These are phyloP conservation scores for Hyaloscypha variabilis DNA, from an alignment of 495 filamentous ascomycete species.

Conservation along the genomic window DNA sequence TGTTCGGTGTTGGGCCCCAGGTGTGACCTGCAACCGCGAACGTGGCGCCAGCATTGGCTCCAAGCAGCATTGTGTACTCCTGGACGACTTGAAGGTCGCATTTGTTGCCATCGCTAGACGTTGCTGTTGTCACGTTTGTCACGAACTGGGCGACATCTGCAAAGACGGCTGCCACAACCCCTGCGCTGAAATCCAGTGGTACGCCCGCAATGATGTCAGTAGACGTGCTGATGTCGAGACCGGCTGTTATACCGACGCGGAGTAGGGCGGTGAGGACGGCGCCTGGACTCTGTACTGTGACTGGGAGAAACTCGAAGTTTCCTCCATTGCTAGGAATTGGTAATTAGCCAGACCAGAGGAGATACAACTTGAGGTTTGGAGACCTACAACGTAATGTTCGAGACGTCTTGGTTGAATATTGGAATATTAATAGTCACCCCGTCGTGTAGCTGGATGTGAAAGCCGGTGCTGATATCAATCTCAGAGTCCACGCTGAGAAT, in stretches of 20 bases:
- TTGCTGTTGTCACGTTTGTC: slow-evolving; percentile 45
- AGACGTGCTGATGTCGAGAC: slow-evolving; percentile 37
- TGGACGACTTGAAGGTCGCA: slow-evolving; percentile 48
- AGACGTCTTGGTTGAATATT: slow-evolving; percentile 47
- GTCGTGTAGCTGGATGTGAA: slow-evolving; percentile 55
- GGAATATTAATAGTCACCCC: slow-evolving; percentile 43
- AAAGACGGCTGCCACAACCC: slow-evolving; percentile 49
- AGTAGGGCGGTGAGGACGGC: slow-evolving; percentile 48
- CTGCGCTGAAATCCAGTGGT: slow-evolving; percentile 29
- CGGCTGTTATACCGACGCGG: slow-evolving; percentile 46
- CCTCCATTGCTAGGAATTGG: slow-evolving; percentile 41
- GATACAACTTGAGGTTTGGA: slow-evolving; percentile 44
- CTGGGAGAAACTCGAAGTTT: slow-evolving; percentile 59
- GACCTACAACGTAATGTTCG: slow-evolving; percentile 45
- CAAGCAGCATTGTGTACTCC: slow-evolving; percentile 50
- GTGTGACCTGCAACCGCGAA: slow-evolving; percentile 42
- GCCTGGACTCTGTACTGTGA: slow-evolving; percentile 44
- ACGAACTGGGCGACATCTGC: slow-evolving; percentile 55
- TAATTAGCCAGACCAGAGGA: background rate
- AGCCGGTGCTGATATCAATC: slow-evolving; percentile 52
- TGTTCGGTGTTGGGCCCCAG: slow-evolving; percentile 52
- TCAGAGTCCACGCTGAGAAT: slow-evolving; percentile 47
- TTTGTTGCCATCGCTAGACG: slow-evolving; percentile 24
- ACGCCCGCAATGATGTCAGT: background rate
- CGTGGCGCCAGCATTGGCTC: slow-evolving; percentile 53